Conservation (phyloP, 495 filamentous ascomycete genomes). For the Recurvomyces mirabilis region DNA sequence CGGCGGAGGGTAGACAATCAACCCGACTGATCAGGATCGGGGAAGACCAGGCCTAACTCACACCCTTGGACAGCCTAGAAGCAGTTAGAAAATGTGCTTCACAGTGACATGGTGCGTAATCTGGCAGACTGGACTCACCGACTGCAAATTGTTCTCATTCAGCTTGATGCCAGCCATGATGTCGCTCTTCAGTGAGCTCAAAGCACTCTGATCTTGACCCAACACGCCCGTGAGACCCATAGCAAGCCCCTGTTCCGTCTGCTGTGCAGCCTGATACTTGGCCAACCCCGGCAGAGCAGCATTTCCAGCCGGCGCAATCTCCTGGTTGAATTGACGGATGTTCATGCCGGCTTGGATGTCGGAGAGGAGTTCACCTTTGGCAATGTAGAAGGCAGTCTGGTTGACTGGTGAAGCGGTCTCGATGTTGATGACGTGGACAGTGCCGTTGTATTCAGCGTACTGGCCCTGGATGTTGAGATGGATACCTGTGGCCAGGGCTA, state of each 20-base stretch:
- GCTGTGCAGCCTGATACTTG: conserved; percentile 4
- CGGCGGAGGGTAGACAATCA: too few relatives aligned
- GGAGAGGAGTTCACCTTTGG: conserved; percentile 5
- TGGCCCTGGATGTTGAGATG: conserved; percentile 5
- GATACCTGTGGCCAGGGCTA: not conserved
- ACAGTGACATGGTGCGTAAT: too few relatives aligned
- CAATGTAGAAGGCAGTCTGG: conserved; percentile 5
- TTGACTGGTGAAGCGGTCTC: too few relatives aligned
- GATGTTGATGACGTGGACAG: conserved; percentile 3
- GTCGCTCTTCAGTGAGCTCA: conserved; percentile 4
- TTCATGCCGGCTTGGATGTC: conserved; percentile 6
- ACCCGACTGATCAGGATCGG: too few relatives aligned
- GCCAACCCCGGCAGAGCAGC: conserved; percentile 3
- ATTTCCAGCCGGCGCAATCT: conserved; percentile 4
- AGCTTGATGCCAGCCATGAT: conserved; percentile 5
- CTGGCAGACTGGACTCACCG: too few relatives aligned
- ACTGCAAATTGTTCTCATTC: conserved; percentile 8
- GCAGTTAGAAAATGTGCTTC: too few relatives aligned
- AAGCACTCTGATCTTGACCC: not conserved
- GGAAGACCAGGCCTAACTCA: too few relatives aligned
- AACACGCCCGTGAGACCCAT: conserved; percentile 1
- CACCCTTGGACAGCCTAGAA: too few relatives aligned
- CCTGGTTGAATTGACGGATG: conserved; percentile 6
- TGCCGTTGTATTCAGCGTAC: conserved; percentile 2
- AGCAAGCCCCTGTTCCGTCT: conserved; percentile 3